phyloP scores from a whole-genome alignment of 2,329 filamentous ascomycete species.

The Keithomyces neogunnii region DNA sequence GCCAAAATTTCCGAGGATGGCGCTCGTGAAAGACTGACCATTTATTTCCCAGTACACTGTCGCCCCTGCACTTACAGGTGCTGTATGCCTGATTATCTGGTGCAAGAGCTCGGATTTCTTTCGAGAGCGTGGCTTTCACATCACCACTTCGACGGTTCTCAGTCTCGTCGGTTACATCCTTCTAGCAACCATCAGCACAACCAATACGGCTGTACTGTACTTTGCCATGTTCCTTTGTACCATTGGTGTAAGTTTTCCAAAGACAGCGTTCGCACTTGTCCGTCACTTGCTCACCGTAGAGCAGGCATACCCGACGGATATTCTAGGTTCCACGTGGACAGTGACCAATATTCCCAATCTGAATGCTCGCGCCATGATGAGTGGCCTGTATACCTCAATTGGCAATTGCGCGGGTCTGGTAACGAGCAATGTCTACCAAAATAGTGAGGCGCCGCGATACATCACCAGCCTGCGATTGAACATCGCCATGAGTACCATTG shows the following conservation, averaged over 20 bases:
- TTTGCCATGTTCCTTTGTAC: conserved; percentile 9
- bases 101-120: conserved; percentile 1
- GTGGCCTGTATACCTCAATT: conserved; percentile 1
- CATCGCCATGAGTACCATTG: conserved; percentile 1
- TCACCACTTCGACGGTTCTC: neutral
- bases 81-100: conserved; percentile 1
- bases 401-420: conserved; percentile 5
- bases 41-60: neutral
- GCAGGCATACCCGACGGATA: conserved; percentile 5
- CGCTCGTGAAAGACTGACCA: too few relatives aligned
- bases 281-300: too few relatives aligned
- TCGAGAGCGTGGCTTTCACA: conserved; percentile 5
- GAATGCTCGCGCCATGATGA: conserved; percentile 5
- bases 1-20: too few relatives aligned
- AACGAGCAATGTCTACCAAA: conserved; percentile 5
- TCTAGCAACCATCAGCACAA: conserved; percentile 1
- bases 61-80: conserved; percentile 3
- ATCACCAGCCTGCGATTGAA: conserved; percentile 5
- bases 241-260: conserved; percentile 5
- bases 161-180: conserved; percentile 7
- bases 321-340: conserved; percentile 5
- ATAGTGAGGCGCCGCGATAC: conserved; percentile 4
- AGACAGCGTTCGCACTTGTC: too few relatives aligned
- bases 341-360: conserved; percentile 6
- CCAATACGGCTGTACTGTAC: conserved; percentile 4